Base-by-base conservation (phyloP, 1,284 basidiomycete genomes). In the Meira nashicola region DNA sequence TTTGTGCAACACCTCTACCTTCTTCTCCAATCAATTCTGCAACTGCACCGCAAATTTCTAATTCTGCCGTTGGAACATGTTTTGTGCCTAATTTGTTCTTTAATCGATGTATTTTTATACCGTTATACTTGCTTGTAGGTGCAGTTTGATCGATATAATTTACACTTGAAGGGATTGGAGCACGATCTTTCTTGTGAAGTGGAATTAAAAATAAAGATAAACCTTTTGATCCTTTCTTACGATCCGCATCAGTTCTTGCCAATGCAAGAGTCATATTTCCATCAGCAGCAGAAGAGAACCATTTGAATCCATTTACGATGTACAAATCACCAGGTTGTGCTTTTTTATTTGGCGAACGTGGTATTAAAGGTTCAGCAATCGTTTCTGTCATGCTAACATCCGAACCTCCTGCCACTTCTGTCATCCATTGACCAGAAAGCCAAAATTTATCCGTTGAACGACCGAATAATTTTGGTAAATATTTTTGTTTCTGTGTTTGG, bases 261-360 rank as follows among this genome's bases (percentile, higher is more conserved):
- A 89, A 80, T 0, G 87, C 87, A 23, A 89, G 81, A 0, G 87
- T 83, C 15, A 89, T 80, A 58, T 89, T 82, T 64, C 85, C 85
- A 67, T 90, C 89, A 0, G 88, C 88, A 1, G 89, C 89, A 56
- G 86, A 88, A 11, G 87, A 88, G 80, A 90, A 90, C 89, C 88
- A 73, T 47, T 70, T 69, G 68, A 74, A 69, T 2, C 71, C 66
- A 47, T 62, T 57, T 23, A 73, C 53, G 38, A 64, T 41, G 37
- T 60, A 71, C 38, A 25, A 50, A 25, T 37, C 50, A 53, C 50
- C 50, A 4, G 19, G 39, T 66, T 63, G 14, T 61, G 66, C 1
- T 56, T 56, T 79, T n/a, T 86, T 84, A 51, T 84, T 15, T 41
- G 17, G 38, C 15, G 17, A 15, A 19, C 50, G n/a, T 41, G n/a